Percentiles rank a stretch among this genome's conserved stretches.
Evolutionary conservation across 2,329 filamentous ascomycete species (phyloP).

Genomic region (Ampelomyces quisqualis): DNA sequence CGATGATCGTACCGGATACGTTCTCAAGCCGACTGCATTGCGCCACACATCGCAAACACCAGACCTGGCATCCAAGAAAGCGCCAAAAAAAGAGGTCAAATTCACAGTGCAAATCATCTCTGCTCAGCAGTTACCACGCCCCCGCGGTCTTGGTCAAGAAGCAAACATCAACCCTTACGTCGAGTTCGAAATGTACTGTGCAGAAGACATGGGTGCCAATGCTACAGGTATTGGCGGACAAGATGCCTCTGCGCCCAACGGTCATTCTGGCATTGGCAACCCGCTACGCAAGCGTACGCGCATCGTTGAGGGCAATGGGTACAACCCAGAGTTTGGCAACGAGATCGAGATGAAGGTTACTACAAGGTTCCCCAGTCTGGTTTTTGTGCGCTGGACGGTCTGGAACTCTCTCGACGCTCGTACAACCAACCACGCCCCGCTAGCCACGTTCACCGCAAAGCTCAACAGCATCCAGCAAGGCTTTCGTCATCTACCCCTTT

Average conservation of each 20-base stretch:
- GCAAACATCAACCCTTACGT: constrained; percentile 87
- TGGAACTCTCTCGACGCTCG: constrained; percentile 80
- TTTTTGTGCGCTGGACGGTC: constrained; percentile 91
- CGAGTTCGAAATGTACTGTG: constrained; percentile 91
- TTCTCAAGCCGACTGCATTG: constrained; percentile 86
- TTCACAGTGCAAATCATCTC: constrained; percentile 90
- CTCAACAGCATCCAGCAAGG: constrained; percentile 85
- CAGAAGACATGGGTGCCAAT: constrained; percentile 84
- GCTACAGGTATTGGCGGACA: constrained; percentile 66
- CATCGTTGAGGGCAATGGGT: constrained; percentile 84
- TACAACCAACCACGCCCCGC: constrained; percentile 63
- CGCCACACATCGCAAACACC: constrained; percentile 49
- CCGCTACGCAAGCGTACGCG: constrained; percentile 77
- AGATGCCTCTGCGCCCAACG: constrained; percentile 64
- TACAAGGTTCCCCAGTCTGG: constrained; percentile 90
- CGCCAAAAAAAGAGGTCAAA: constrained; percentile 76
- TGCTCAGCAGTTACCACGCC: constrained; percentile 89
- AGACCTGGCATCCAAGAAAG: constrained; percentile 59
- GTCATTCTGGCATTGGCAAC: constrained; percentile 66
- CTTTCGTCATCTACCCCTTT: constrained; percentile 86
- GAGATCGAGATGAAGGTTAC: constrained; percentile 77
- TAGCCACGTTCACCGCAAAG: constrained; percentile 92
- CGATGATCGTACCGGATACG: constrained; percentile 83
- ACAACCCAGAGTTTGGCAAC: constrained; percentile 85
- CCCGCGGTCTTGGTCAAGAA: constrained; percentile 68